Evolutionary conservation across 2,329 filamentous ascomycete species (phyloP).

Genomic region (Paecilomyces sp.): DNA sequence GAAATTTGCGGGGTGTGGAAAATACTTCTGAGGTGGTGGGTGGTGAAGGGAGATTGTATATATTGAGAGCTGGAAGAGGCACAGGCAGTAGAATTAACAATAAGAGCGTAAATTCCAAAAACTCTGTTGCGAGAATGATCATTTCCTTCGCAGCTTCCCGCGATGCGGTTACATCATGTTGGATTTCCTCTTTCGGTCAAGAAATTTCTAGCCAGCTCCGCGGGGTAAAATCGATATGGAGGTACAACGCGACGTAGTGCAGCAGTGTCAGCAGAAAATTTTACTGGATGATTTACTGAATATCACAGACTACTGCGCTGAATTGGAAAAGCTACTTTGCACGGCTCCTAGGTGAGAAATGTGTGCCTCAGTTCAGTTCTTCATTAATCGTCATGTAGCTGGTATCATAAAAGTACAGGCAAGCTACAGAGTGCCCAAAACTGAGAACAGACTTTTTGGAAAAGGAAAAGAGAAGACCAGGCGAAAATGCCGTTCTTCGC

Average conservation of each 20-base stretch:
- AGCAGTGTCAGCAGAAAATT: too few species aligned
- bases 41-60: too few species aligned
- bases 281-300: not conserved
- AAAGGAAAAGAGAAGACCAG: slow-evolving; percentile 43
- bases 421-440: slow-evolving; percentile 17
- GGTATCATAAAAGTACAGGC: not conserved
- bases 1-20: not conserved
- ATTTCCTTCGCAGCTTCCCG: not conserved
- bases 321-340: not conserved
- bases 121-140: not conserved
- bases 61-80: too few species aligned
- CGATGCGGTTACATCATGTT: not conserved
- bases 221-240: not conserved
- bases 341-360: not conserved
- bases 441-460: slow-evolving; percentile 20
- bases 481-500: slow-evolving; percentile 47
- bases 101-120: not conserved
- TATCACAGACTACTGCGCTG: not conserved
- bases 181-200: not conserved
- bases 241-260: not conserved
- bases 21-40: not conserved
- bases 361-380: not conserved
- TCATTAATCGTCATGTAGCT: slow-evolving; percentile 5
- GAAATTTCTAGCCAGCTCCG: not conserved
- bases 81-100: not conserved